Percentiles rank a stretch among this genome's conserved stretches.
These are phyloP conservation scores for Fraxinus sp. DNA, from an alignment of 305 asterid species.

Conservation along the genomic window DNA sequence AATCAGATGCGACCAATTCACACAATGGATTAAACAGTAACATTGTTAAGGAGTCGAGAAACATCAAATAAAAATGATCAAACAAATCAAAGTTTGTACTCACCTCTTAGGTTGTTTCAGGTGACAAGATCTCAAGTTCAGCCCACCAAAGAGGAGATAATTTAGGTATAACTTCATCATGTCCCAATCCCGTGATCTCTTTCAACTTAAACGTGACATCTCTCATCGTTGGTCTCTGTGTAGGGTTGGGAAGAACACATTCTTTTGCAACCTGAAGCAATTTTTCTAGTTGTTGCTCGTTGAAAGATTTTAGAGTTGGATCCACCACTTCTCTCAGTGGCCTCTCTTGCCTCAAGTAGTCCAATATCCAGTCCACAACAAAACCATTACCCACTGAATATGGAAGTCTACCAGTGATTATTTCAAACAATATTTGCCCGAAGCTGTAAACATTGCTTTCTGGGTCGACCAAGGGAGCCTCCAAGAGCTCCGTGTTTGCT, in stretches of 20 bases:
- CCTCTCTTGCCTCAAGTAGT: slow-evolving; percentile 25
- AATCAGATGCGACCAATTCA: background rate
- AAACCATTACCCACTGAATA: slow-evolving; percentile 19
- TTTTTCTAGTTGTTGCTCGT: slow-evolving; percentile 31
- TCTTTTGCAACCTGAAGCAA: slow-evolving; percentile 29
- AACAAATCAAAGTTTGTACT: background rate
- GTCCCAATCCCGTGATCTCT: slow-evolving; percentile 35
- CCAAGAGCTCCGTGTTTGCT: slow-evolving; percentile 18
- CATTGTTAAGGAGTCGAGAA: background rate
- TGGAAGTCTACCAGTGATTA: slow-evolving; percentile 39
- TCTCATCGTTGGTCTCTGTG: slow-evolving; percentile 37
- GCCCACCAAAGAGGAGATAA: slow-evolving; percentile 54
- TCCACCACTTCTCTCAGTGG: slow-evolving; percentile 34
- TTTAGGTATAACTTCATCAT: slow-evolving; percentile 48
- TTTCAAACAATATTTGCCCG: slow-evolving; percentile 40
- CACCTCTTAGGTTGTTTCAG: slow-evolving; percentile 21
- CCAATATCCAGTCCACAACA: slow-evolving; percentile 32
- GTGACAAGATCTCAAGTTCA: slow-evolving; percentile 44
- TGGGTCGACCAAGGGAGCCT: slow-evolving; percentile 27
- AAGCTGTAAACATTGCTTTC: slow-evolving; percentile 38
- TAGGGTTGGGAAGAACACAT: slow-evolving; percentile 29
- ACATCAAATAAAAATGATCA: background rate
- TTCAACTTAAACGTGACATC: slow-evolving; percentile 36
- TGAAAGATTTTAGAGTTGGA: slow-evolving; percentile 34
- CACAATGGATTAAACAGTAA: background rate